phyloP scores from a whole-genome alignment of 78 protist genomes.

The Dictyostelium brefeldianum region DNA sequence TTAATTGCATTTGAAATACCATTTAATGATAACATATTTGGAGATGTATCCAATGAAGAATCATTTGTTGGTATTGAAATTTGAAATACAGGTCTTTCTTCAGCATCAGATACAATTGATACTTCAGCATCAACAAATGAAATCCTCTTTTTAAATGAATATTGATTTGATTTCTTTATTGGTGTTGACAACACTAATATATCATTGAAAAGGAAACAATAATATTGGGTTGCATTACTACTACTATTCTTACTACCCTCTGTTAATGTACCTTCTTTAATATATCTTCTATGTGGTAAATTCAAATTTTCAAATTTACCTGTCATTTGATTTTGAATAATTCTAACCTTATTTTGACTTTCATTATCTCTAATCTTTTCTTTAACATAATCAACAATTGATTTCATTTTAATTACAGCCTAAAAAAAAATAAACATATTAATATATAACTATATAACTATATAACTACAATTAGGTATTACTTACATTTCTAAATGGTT shows the following conservation, averaged over 20 bases:
- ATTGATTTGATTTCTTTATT: slow-evolving; percentile 35
- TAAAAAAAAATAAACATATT: background rate
- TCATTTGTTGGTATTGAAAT: background rate
- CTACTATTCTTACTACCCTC: background rate
- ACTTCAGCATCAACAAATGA: slow-evolving; percentile 28
- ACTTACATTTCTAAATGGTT: slow-evolving; percentile 43
- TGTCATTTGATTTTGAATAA: slow-evolving; percentile 31
- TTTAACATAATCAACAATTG: slow-evolving; percentile 72
- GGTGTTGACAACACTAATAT: slow-evolving; percentile 12
- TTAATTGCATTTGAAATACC: background rate
- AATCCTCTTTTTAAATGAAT: slow-evolving; percentile 16
- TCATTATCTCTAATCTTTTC: slow-evolving; percentile 68
- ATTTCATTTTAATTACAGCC: slow-evolving; percentile 71
- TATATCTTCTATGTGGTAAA: slow-evolving; percentile 77
- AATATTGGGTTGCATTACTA: background rate
- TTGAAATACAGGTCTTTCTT: slow-evolving; percentile 58
- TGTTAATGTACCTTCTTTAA: slow-evolving; percentile 38
- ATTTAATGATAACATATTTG: slow-evolving; percentile 11
- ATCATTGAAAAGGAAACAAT: slow-evolving; percentile 69
- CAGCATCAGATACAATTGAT: background rate
- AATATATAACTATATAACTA: too few relatives aligned
- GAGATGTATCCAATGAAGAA: background rate
- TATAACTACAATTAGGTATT: too few relatives aligned
- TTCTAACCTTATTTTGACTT: slow-evolving; percentile 75
- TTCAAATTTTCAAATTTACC: slow-evolving; percentile 67